phyloP scores from a whole-genome alignment of 2,329 filamentous ascomycete genomes.

The Talaromyces verruculosus region DNA sequence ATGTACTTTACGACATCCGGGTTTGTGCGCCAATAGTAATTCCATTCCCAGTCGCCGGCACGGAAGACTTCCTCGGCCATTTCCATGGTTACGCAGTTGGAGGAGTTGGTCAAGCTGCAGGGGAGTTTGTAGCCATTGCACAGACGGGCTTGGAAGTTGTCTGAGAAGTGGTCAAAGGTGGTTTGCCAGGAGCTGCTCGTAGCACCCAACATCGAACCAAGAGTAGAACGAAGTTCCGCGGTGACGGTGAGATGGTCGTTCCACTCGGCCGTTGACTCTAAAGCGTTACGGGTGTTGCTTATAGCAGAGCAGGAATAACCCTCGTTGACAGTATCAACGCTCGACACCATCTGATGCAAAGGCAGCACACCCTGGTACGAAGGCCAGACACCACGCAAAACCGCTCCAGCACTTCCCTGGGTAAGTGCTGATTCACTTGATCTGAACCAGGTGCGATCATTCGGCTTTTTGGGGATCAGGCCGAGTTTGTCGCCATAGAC shows the following conservation, averaged over 20 bases:
- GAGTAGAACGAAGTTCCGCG: slow-evolving; percentile 28
- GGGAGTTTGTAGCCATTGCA: slow-evolving; percentile 43
- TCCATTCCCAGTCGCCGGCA: slow-evolving; percentile 45
- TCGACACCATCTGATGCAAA: slow-evolving; percentile 39
- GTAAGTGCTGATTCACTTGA: slow-evolving; percentile 40
- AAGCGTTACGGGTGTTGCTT: slow-evolving; percentile 25
- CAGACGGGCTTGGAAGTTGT: slow-evolving; percentile 44
- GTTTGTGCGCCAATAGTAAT: slow-evolving; percentile 42
- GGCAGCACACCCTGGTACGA: slow-evolving; percentile 34
- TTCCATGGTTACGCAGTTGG: slow-evolving; percentile 33
- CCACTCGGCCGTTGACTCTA: slow-evolving; percentile 37
- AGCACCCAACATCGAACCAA: slow-evolving; percentile 37
- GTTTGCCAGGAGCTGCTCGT: slow-evolving; percentile 32
- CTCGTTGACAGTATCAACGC: slow-evolving; percentile 39
- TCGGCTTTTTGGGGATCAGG: slow-evolving; percentile 33
- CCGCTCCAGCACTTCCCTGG: slow-evolving; percentile 39
- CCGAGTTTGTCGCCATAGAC: slow-evolving; percentile 37
- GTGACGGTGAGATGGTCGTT: slow-evolving; percentile 38
- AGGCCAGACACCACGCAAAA: slow-evolving; percentile 43
- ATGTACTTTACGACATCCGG: slow-evolving; percentile 39
- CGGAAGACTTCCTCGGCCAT: slow-evolving; percentile 42
- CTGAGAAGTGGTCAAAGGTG: slow-evolving; percentile 43
- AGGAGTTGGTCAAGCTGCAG: slow-evolving; percentile 31
- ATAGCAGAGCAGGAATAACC: slow-evolving; percentile 37
- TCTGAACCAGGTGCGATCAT: slow-evolving; percentile 37